Evolutionary conservation across 2,329 filamentous ascomycete genomes (phyloP).

Genomic region (Diplodia intermedia): DNA sequence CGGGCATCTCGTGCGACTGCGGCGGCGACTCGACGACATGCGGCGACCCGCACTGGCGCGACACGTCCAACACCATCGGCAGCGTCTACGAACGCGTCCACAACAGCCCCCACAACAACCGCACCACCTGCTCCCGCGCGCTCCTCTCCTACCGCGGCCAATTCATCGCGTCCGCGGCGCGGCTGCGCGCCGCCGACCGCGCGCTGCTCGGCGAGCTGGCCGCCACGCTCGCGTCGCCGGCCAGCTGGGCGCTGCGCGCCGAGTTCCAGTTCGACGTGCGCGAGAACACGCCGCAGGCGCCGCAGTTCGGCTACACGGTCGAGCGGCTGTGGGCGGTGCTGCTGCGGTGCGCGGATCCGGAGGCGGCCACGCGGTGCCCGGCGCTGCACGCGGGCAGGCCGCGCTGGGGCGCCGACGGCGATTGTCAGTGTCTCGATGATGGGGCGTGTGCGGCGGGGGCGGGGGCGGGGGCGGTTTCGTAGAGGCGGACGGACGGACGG

Average conservation of each 20-base stretch:
- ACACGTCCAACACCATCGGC: slow-evolving; percentile 28
- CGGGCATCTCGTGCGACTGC: slow-evolving; percentile 49
- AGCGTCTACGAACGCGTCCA: slow-evolving; percentile 33
- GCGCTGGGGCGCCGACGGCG: slow-evolving; percentile 37
- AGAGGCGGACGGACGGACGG: too few species aligned
- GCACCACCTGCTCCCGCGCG: slow-evolving; percentile 33
- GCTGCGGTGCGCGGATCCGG: slow-evolving; percentile 40
- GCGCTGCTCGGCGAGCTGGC: slow-evolving; percentile 46
- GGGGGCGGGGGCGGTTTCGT: too few species aligned
- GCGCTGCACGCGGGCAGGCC: slow-evolving; percentile 38
- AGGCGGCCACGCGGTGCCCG: slow-evolving; percentile 42
- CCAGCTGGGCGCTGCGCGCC: slow-evolving; percentile 40
- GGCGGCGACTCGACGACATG: slow-evolving; percentile 41
- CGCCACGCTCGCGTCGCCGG: slow-evolving; percentile 36
- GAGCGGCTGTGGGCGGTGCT: slow-evolving; percentile 43
- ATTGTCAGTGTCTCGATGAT: slow-evolving; percentile 42
- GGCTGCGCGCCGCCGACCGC: slow-evolving; percentile 50
- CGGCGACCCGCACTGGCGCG: slow-evolving; percentile 41
- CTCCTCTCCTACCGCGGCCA: slow-evolving; percentile 55
- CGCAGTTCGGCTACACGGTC: slow-evolving; percentile 42
- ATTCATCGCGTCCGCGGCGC: slow-evolving; percentile 54
- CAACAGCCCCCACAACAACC: not conserved
- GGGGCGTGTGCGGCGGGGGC: too few species aligned
- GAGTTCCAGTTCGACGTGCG: slow-evolving; percentile 37
- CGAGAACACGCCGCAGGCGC: slow-evolving; percentile 39